Conservation (phyloP, 345 rosid species). For the Gossypium raimondii region DNA sequence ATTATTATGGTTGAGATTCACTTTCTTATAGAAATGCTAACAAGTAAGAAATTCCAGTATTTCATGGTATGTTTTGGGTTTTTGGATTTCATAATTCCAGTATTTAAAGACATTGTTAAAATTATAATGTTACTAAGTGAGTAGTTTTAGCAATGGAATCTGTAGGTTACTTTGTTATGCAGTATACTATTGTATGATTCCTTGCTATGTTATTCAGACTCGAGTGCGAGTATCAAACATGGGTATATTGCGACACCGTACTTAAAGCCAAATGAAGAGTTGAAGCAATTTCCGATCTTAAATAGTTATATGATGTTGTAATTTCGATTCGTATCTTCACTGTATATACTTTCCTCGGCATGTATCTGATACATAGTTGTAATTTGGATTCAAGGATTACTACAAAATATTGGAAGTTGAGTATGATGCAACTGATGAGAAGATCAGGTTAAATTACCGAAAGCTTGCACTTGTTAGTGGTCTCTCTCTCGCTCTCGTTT, state of each 20-base stretch:
- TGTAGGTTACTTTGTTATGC: too few relatives aligned
- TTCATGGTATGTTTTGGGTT: not conserved
- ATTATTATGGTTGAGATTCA: not conserved
- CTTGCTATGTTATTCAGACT: too few relatives aligned
- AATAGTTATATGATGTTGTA: not conserved
- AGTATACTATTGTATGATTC: too few relatives aligned
- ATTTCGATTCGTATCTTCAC: too few relatives aligned
- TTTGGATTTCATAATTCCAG: not conserved
- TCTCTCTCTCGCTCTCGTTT: conserved; percentile 14
- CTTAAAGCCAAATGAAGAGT: too few relatives aligned
- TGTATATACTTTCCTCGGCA: not conserved
- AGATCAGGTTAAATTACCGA: conserved; percentile 63
- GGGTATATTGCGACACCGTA: too few relatives aligned
- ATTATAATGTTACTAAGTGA: too few relatives aligned
- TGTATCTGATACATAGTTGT: conserved; percentile 17
- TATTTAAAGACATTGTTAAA: too few relatives aligned
- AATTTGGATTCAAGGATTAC: conserved; percentile 49
- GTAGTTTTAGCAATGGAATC: too few relatives aligned
- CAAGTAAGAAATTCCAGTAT: not conserved
- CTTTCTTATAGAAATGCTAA: not conserved
- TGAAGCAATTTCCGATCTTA: too few relatives aligned
- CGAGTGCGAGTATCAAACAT: too few relatives aligned
- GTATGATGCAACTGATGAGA: conserved; percentile 81
- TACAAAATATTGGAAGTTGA: conserved; percentile 74
- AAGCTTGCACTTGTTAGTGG: conserved; percentile 78